Evolutionary conservation across 495 filamentous ascomycete genomes (phyloP).

Genomic region (Penicillium verhagenii): DNA sequence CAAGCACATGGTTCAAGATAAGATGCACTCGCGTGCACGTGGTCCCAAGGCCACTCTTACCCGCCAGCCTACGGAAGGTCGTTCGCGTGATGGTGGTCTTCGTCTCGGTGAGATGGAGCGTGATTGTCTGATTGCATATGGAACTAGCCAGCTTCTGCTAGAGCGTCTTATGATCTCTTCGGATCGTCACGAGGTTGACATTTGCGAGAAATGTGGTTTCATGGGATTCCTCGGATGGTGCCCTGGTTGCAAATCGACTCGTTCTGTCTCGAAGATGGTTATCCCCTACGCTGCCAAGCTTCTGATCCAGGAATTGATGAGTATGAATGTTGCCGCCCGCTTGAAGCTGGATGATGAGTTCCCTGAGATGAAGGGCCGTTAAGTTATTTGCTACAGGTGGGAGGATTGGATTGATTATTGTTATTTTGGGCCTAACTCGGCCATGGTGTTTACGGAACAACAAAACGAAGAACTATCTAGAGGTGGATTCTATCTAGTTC

Average conservation of each 20-base stretch:
- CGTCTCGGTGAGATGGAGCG: slow-evolving; percentile 98
- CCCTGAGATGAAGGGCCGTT: slow-evolving; percentile 53
- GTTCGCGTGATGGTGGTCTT: slow-evolving; percentile 86
- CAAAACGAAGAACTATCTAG: slow-evolving; percentile 6
- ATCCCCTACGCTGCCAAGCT: slow-evolving; percentile 99
- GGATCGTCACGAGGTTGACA: slow-evolving; percentile 85
- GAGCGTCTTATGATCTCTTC: slow-evolving; percentile 93
- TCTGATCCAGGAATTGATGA: slow-evolving; percentile 91
- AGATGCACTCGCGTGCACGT: slow-evolving; percentile 94
- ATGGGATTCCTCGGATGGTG: slow-evolving; percentile 96
- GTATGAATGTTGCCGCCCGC: slow-evolving; percentile 92
- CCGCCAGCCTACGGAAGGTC: slow-evolving; percentile 94
- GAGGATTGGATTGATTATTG: background rate
- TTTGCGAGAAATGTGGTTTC: slow-evolving; percentile 88
- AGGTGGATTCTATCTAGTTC: slow-evolving; percentile 6
- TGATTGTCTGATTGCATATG: slow-evolving; percentile 95
- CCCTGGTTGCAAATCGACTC: slow-evolving; percentile 79
- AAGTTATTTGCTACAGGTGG: slow-evolving; percentile 2
- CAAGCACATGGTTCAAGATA: slow-evolving; percentile 99
- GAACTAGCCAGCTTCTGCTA: slow-evolving; percentile 84
- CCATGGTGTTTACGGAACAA: slow-evolving; percentile 13
- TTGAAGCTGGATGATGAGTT: slow-evolving; percentile 91
- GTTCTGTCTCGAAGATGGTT: slow-evolving; percentile 80
- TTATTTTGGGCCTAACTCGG: background rate
- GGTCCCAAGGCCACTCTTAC: slow-evolving; percentile 90